A percentile compares a stretch with the other conserved stretches of the same genome.
Evolutionary conservation across 305 asterid genomes (phyloP).

Genomic region (Solanum chacoense): DNA sequence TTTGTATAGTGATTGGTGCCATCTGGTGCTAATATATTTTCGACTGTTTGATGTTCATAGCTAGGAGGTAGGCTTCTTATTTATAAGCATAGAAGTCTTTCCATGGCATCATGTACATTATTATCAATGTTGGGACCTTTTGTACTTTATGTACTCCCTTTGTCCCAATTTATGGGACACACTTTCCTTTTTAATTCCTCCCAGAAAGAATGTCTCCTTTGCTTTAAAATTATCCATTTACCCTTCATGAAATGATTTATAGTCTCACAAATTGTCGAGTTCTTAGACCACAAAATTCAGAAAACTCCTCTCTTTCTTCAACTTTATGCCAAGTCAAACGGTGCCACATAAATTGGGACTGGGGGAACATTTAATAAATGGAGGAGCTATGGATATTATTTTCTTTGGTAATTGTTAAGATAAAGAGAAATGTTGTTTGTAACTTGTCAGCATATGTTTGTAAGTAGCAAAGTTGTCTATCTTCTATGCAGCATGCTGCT

Average conservation of each 20-base stretch:
- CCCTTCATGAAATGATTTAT: not conserved
- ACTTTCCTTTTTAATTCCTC: not conserved
- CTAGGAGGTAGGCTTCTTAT: not conserved
- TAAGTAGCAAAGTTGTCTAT: not conserved
- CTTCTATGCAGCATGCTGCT: constrained; percentile 2
- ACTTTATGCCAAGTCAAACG: not conserved
- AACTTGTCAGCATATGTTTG: not conserved
- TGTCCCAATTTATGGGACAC: not conserved
- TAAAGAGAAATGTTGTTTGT: not conserved
- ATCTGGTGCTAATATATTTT: not conserved
- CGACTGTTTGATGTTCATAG: not conserved
- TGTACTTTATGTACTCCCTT: not conserved
- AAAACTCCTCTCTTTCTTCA: not conserved
- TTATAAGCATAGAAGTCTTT: not conserved
- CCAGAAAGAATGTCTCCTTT: not conserved
- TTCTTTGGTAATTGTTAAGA: not conserved
- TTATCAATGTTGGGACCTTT: not conserved
- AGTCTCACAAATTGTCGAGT: not conserved
- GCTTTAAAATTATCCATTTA: not conserved
- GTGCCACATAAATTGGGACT: not conserved
- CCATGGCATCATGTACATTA: not conserved
- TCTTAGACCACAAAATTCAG: not conserved
- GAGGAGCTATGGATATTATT: not conserved
- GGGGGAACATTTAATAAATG: not conserved
- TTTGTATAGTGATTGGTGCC: not conserved